Base-by-base conservation (phyloP, 768 basidiomycete species). In the Suillus spraguei region DNA sequence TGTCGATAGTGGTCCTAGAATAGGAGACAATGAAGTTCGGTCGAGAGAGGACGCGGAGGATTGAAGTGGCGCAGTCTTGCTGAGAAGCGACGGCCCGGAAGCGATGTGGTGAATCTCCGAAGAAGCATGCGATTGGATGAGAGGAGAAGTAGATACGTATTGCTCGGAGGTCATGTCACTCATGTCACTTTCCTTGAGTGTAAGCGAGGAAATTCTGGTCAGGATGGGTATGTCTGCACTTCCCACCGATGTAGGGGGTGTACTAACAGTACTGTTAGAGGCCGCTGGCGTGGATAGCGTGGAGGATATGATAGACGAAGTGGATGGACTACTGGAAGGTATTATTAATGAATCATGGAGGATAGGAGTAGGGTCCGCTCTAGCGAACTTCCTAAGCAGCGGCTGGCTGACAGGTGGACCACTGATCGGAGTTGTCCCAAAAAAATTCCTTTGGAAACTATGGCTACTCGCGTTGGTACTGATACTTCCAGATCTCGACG, bases 31-130 rank as follows among this genome's bases (percentile, higher is more conserved):
- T 32, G 67, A 60, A 35, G 35, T 60, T 28, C 35, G 78, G 73
- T 61, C 70, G 68, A 54, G 20, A 42, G 64, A 60, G 33, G 67
- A 63, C 9, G 9, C 5, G 35, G 59, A 66, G 41, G 56, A 64
- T 33, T 69, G 63, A 22, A 33, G 70, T 35, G 87, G 87, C 5
- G 88, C 88, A 9, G 87, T 88, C 66, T 84, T 86, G n/a, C 86
- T 86, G 42, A 89, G 81, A 32, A 89, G 79, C 17, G 87, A 89
- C 24, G 82, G 80, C 32, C 75, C 78, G 33, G 72, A 72, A 60
- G 76, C 78, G 61, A 61, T 69, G 61, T 73, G 72, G 17, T 67
- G 63, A 9, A 67, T 66, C 33, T 68, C 64, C 39, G 62, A 59
- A 24, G 50, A 53, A 16, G 62, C n/a, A 53, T 73, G 64, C 24